Evolutionary conservation across 1,139 yeast species (phyloP), one percentile per base, ranked within the genome.

Genomic region (Kluyveromyces marxianus): DNA sequence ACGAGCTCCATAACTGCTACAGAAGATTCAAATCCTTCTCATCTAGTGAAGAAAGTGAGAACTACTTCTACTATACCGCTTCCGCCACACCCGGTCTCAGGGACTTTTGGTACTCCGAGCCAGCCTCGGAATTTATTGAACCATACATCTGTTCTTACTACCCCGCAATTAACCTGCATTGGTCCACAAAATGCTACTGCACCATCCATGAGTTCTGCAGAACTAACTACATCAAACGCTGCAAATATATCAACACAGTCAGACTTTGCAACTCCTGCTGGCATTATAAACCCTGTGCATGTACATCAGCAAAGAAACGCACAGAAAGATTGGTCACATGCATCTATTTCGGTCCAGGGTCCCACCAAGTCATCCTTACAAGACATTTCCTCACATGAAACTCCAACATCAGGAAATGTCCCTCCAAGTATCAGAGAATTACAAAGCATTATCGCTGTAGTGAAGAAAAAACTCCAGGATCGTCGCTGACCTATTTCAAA

Each of bases 361-460:
- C 21, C 21, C 21, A 14, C 21, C 21, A 14, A 14, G 21, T 14
- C 21, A 14, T 14, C 21, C 21, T 14, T 14, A 14, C 21, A 14
- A 14, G 21, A 14, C 21, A 14, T 14, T 14, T 14, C 21, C 2
- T 1, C 21, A 14, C 21, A 14, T 14, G 14, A 10, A 32, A 10
- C 34, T 7, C 21, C 14, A 10, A 29, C 7, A 7, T 2, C 7
- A 5, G 34, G 34, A 7, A 8, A 14, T 28, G 34, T 37, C 33
- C 35, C 48, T 3, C 41, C 39, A 5, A 49, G 45, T 30, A 40
- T 60, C 10, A 48, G 54, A 29, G 63, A 60, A 43, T 45, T 61
- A 31, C 57, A 57, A 39, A 47, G 48, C n/a, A 44, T 61, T 6
- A 58, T 61, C 28, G 62, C 56, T 27, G 57, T 62, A 3, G 65